phyloP scores from a whole-genome alignment of 2,329 filamentous ascomycete genomes.

The Penicillium brevicompactum region DNA sequence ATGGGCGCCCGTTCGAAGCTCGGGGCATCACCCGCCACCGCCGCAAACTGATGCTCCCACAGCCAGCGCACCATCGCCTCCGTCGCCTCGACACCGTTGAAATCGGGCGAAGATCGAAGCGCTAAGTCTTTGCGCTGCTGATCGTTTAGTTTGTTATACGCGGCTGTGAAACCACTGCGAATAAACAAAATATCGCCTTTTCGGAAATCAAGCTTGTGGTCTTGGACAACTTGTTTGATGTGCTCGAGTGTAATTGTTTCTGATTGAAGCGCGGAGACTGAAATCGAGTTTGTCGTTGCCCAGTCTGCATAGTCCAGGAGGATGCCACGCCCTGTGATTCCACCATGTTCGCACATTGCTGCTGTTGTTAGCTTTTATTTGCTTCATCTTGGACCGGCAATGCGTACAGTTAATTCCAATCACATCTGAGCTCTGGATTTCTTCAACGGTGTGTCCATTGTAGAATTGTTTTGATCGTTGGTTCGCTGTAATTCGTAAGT shows the following conservation, averaged over 20 bases:
- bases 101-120: conserved; percentile 22
- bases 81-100: conserved; percentile 37
- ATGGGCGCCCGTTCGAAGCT: conserved; percentile 34
- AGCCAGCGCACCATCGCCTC: conserved; percentile 37
- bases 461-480: conserved; percentile 24
- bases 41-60: conserved; percentile 39
- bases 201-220: conserved; percentile 18
- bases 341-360: conserved; percentile 25
- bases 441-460: conserved; percentile 24
- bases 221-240: conserved; percentile 16
- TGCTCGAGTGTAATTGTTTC: conserved; percentile 17
- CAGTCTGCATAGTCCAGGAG: conserved; percentile 27
- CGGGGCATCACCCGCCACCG: conserved; percentile 37
- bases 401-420: conserved; percentile 23
- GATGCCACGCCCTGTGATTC: conserved; percentile 24
- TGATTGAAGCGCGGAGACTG: conserved; percentile 21
- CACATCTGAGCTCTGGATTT: conserved; percentile 22
- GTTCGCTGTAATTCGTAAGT: conserved; percentile 13
- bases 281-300: conserved; percentile 17
- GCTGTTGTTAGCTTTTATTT: not conserved
- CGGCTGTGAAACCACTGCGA: conserved; percentile 23
- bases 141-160: conserved; percentile 19
- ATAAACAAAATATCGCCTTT: conserved; percentile 27
- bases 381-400: not conserved
- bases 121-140: conserved; percentile 17